Evolutionary conservation across 306 rosid species (phyloP), one percentile per base, ranked within the genome.

Genomic region (Fagus crenata): DNA sequence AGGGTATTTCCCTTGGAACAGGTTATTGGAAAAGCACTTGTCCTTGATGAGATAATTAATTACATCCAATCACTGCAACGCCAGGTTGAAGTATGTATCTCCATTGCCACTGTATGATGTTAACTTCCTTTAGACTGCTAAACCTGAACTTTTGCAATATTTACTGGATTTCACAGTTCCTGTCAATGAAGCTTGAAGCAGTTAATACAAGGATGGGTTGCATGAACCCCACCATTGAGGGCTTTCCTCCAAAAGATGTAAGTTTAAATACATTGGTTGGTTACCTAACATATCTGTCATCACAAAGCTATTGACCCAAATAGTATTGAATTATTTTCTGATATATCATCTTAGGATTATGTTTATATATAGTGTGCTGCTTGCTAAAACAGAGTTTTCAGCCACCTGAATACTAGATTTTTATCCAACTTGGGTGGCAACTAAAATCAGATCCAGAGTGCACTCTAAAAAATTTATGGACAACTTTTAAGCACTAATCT

Each of bases 11-110:
- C 18, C 58, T 64, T 11, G 56, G 55, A 70, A 37, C 64, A 95
- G 98, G 93, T 92, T 64, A 92, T 92, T 81, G 98, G 98, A 73
- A 92, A 95, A 84, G 97, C 98, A 58, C 89, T 90, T 33, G 93
- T 95, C 46, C 89, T 95, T 41, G 97, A 95, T 55, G 98, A 95
- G 91, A 95, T 95, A 67, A 95, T 95, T 71, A 95, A 95, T 84
- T 95, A 95, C 80, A 84, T 92, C 53, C 97, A 95, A 72, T 95
- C 98, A 3, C 84, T 95, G 85, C 97, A 95, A 80, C 87, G 49
- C 40, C 98, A 95, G 85, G 92, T 90, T 53, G 98, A 95, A 97
- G 97, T 95, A 73, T 6, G 4, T 68, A 35, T 71, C 77, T 71
- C 67, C 31, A 11, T 60, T 79, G 43, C 58, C 61, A 37, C 33